Conservation (phyloP, 164 flowering plant genomes). For the Umbilicus rupestris region DNA sequence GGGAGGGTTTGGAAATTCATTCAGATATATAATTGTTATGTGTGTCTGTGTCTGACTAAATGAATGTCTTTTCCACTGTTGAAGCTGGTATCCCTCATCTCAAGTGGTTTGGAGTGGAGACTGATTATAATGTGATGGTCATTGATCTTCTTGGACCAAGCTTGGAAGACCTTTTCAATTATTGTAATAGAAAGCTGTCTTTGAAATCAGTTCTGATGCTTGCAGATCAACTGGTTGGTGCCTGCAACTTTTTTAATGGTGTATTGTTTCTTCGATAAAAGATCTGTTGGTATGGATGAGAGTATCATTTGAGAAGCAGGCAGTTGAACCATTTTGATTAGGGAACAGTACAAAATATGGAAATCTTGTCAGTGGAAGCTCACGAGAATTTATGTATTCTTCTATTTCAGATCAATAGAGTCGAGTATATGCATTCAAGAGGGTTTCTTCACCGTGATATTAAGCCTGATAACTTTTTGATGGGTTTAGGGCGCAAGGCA, state of each 20-base stretch:
- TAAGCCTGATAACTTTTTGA: constrained; percentile 69
- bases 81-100: constrained; percentile 61
- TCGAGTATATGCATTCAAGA: constrained; percentile 62
- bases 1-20: not conserved
- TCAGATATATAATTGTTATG: not conserved
- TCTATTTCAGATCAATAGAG: constrained; percentile 47
- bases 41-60: not conserved
- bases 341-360: too few species aligned
- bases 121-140: constrained; percentile 54
- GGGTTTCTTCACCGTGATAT: constrained; percentile 73
- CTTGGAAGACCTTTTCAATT: constrained; percentile 63
- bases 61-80: not conserved
- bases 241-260: not conserved
- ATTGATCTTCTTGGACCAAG: constrained; percentile 76
- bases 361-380: too few species aligned
- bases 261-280: not conserved
- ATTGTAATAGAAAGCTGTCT: constrained; percentile 51
- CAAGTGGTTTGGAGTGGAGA: constrained; percentile 72
- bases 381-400: not conserved
- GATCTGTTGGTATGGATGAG: not conserved
- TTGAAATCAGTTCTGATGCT: constrained; percentile 69
- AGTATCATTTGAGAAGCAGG: not conserved
- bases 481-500: constrained; percentile 69
- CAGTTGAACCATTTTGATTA: too few species aligned
- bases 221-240: constrained; percentile 61